Base-by-base conservation (phyloP, 805 yeast genomes). In the Clavispora fructus region DNA sequence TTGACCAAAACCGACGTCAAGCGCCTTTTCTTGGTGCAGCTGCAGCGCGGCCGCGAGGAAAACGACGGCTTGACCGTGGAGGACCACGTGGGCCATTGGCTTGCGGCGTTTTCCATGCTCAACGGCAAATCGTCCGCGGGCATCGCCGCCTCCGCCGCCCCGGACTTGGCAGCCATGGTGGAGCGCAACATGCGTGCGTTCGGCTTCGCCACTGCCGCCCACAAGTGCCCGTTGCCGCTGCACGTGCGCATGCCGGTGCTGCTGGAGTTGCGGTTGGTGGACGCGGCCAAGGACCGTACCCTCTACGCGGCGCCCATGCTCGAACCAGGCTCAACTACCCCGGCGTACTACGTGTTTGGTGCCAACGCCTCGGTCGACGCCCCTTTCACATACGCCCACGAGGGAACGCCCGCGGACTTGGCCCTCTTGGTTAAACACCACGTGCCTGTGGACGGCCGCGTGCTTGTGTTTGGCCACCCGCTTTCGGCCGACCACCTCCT, bases 1-100 rank as follows among this genome's bases (percentile, higher is more conserved):
- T 60, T 87, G 41, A 83, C 95, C 2, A 75, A 74, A 45, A 75
- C 80, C 9, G 97, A 90, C 51, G 74, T 85, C 28, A 82, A 85
- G 53, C 71, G 96, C 30, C 62, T 79, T 16, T 82, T 75, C 52
- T 59, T 87, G 42, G 67, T 59, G 17, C 55, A 50, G 40, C 55
- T 54, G 55, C 49, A 46, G 25, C 41, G 51, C 39, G 55, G 55
- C 6, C 35, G 37, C 6, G 51, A 49, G 25, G 56, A 45, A 16
- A 23, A 27, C 2, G 58, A 51, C 27, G 55, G 55, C 16, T 48
- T 46, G 28, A 53, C 60, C 30, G 54, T 55, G 9, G 69, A 64
- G 44, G 59, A 66, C 32, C 54, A 58, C 38, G 53, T 70, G 26
- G 54, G 52, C 32, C 33, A 46, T 44, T 64, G 67, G 62, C 53